Percentiles rank a stretch among this genome's conserved stretches.
Conservation (phyloP, 306 rosid genomes). For the Cicer chorassanicum region DNA sequence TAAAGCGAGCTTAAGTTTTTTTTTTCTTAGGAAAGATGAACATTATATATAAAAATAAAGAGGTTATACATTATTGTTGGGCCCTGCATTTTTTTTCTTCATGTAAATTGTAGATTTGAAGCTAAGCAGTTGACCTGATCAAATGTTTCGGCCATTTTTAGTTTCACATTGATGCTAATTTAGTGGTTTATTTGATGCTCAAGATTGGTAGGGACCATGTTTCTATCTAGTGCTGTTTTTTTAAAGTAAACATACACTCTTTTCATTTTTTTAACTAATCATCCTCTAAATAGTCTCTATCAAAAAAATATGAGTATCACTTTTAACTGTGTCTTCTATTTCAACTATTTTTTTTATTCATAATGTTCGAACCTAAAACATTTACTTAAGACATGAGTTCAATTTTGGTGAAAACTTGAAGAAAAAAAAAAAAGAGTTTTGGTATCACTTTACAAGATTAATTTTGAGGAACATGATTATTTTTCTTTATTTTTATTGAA, state of each 20-base stretch:
- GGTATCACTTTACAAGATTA: no score
- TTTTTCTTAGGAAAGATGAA: background rate
- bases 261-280: background rate
- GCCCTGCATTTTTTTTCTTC: constrained; percentile 2
- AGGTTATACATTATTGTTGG: constrained; percentile 14
- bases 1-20: background rate
- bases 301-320: background rate
- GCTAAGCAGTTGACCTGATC: constrained; percentile 40
- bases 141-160: constrained; percentile 6
- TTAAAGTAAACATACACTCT: background rate
- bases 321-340: no score
- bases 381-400: no score
- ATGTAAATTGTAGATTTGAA: constrained; percentile 36
- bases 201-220: constrained; percentile 14
- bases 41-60: constrained; percentile 13
- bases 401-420: no score
- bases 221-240: background rate
- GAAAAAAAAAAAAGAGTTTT: no score
- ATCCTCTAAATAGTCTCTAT: background rate
- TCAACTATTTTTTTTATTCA: no score
- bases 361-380: no score
- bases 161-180: constrained; percentile 2
- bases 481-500: no score
- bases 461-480: no score
- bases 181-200: constrained; percentile 31